Evolutionary conservation across 768 basidiomycete genomes (phyloP), one percentile per base, ranked within the genome.

Genomic region (Sistotremastrum suecicum): DNA sequence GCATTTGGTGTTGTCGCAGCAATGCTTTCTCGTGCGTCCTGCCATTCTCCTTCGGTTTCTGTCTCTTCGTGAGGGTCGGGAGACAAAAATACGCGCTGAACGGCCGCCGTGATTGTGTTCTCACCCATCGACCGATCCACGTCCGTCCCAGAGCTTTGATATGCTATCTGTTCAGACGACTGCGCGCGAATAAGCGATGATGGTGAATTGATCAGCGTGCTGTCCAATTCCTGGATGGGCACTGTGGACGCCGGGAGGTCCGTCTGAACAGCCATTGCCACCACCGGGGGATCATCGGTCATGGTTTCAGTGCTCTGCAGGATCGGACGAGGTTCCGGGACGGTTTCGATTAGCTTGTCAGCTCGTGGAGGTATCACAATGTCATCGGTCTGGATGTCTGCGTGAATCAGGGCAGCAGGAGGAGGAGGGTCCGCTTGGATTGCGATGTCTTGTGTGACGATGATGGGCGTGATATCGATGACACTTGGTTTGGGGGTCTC

Each of bases 31-130:
- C 78, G 66, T 2, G 89, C 77, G 50, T 92, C 89, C 1, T 80
- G 69, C 54, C 84, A 89, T 48, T 87, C 77, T 11, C 79, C 83
- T 34, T 84, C 83, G 0, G 77, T 77, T 48, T 81, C 82, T 0
- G 75, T 74, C 42, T 78, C 82, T 1, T 71, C 70, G 38, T 78
- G 83, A 0, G 79, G 80, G 63, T 80, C 78, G 7, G 74, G 38
- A 9, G 37, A 29, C 20, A 20, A 20, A 20, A 20, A 20, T 20
- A 20, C 20, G 20, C 20, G 20, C 20, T 20, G 20, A 20, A 20
- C 20, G 20, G 20, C 20, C 20, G 20, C 20, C 20, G 20, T 20
- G 20, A 20, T 20, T 20, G 20, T 20, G 20, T 20, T 20, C 20
- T 20, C 20, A 20, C 20, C 20, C 20, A 20, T 20, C 20, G 20